Conservation (phyloP, 139 green algal species). For the Tetraselmis striata region DNA sequence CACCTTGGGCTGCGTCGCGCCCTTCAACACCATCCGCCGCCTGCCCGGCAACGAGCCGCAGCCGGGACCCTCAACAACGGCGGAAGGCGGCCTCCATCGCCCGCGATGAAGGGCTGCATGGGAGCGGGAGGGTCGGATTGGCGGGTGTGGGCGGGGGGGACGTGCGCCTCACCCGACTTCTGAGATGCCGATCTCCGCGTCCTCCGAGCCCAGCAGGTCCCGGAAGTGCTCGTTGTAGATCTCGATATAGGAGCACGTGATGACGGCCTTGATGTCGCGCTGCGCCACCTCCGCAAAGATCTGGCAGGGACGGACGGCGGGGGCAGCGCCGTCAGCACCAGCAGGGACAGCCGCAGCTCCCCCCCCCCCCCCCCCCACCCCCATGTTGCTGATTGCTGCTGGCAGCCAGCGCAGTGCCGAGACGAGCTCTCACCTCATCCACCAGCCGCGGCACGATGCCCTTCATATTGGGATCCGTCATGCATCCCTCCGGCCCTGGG, state of each 20-base stretch:
- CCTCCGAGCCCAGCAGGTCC: constrained; percentile 26
- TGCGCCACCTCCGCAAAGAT: constrained; percentile 11
- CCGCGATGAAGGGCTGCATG: no score
- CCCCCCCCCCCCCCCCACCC: no score
- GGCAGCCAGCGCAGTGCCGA: no score
- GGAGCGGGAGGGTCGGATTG: background rate
- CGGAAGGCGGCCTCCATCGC: no score
- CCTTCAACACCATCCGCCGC: constrained; percentile 9
- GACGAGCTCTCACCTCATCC: constrained; percentile 4
- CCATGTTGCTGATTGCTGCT: no score
- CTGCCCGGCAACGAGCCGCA: no score
- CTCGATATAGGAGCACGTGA: constrained; percentile 26
- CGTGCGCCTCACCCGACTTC: constrained; percentile 12
- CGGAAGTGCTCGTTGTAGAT: constrained; percentile 44
- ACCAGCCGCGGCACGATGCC: background rate
- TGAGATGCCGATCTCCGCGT: constrained; percentile 13
- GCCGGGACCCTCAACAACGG: no score
- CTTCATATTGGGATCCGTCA: background rate
- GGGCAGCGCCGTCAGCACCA: no score
- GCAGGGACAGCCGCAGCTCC: no score
- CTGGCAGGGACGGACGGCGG: no score
- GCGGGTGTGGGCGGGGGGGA: background rate
- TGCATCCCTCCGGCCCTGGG: constrained; percentile 8
- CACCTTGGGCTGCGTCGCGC: constrained; percentile 4
- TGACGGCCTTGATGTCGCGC: background rate